Evolutionary conservation across 495 filamentous ascomycete genomes (phyloP).

Genomic region (Trypethelium eluteriae): DNA sequence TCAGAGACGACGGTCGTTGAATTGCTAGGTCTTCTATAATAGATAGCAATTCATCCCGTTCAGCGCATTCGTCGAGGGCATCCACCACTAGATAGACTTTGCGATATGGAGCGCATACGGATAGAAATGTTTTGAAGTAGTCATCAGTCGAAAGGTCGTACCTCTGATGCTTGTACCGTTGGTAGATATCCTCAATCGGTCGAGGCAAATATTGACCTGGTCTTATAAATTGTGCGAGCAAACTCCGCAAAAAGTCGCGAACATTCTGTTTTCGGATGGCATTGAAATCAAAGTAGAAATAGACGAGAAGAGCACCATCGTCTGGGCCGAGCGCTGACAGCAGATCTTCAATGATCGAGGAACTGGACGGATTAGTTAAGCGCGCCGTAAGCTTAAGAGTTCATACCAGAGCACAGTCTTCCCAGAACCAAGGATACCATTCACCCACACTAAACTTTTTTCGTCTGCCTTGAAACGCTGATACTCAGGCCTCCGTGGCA

Average conservation of each 20-base stretch:
- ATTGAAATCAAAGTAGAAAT: conserved; percentile 11
- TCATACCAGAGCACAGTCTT: conserved; percentile 2
- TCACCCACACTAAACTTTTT: neutral
- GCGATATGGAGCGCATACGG: neutral
- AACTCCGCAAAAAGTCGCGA: neutral
- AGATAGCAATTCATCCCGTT: conserved; percentile 17
- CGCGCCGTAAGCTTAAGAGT: neutral
- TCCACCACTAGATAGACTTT: conserved; percentile 22
- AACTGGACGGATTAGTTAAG: neutral
- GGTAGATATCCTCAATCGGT: neutral
- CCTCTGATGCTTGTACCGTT: neutral
- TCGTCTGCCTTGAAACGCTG: neutral
- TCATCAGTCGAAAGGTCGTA: neutral
- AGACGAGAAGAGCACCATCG: neutral
- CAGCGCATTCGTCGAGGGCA: conserved; percentile 25
- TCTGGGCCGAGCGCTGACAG: neutral
- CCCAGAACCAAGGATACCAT: conserved; percentile 6
- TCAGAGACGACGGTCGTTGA: conserved; percentile 16
- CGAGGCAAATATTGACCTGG: neutral
- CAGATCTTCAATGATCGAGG: neutral
- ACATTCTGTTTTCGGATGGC: neutral
- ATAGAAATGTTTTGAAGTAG: neutral
- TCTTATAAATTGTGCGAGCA: neutral
- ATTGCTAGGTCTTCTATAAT: conserved; percentile 9
- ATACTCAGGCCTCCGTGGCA: neutral